Conservation (phyloP, 192 early-diverging fungal genomes). For the Backusella psychrophila region DNA sequence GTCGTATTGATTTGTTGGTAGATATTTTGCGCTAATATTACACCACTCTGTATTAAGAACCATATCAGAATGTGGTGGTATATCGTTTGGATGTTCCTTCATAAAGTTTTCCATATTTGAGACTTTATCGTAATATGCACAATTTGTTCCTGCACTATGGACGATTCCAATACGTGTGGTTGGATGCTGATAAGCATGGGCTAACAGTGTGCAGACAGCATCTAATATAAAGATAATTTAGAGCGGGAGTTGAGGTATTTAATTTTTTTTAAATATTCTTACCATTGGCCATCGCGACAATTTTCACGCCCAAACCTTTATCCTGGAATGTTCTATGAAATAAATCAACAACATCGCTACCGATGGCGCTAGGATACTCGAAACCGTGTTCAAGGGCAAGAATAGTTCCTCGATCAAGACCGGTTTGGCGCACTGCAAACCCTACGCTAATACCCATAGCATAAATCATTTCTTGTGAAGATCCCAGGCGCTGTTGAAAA, state of each 20-base stretch:
- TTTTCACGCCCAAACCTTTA: slow-evolving; percentile 69
- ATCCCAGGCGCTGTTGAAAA: slow-evolving; percentile 42
- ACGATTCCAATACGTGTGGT: slow-evolving; percentile 83
- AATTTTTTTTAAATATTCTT: slow-evolving; percentile 65
- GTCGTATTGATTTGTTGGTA: slow-evolving; percentile 84
- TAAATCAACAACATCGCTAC: slow-evolving; percentile 77
- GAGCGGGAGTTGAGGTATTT: slow-evolving; percentile 42
- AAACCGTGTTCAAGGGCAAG: slow-evolving; percentile 85
- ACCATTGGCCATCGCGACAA: slow-evolving; percentile 78
- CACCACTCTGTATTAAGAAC: slow-evolving; percentile 96
- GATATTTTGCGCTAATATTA: slow-evolving; percentile 69
- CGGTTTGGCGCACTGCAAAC: slow-evolving; percentile 52
- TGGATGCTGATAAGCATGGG: slow-evolving; percentile 76
- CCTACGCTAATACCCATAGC: slow-evolving; percentile 64
- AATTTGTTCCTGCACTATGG: slow-evolving; percentile 90
- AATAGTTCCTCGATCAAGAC: slow-evolving; percentile 57
- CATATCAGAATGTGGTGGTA: slow-evolving; percentile 58
- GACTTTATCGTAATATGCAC: slow-evolving; percentile 66
- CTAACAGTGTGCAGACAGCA: slow-evolving; percentile 86
- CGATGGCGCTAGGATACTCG: slow-evolving; percentile 68
- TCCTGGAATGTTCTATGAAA: slow-evolving; percentile 70
- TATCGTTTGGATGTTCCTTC: slow-evolving; percentile 12
- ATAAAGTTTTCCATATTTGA: slow-evolving; percentile 51
- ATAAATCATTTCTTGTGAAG: slow-evolving; percentile 9
- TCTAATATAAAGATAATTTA: slow-evolving; percentile 61